A percentile compares a stretch with the other conserved stretches of the same genome.
Conservation (phyloP, 2,329 filamentous ascomycete species). For the Ploettnerulaceae sp. region DNA sequence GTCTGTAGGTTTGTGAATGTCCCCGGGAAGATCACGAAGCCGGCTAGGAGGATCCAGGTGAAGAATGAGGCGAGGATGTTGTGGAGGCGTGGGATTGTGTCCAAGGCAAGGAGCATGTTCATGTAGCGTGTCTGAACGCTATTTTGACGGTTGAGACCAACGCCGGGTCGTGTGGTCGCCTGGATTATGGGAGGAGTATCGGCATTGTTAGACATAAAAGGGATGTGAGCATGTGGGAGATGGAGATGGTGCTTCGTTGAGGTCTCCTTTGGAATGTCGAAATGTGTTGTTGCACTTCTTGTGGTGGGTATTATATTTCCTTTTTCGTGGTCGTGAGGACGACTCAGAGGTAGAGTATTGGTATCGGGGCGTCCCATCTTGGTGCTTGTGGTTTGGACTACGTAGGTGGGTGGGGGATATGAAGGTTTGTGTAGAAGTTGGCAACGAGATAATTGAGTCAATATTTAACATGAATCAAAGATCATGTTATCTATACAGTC, state of each 20-base stretch:
- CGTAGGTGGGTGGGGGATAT: too few species aligned
- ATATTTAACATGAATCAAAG: too few species aligned
- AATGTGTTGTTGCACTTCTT: slow-evolving; percentile 4
- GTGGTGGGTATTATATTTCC: slow-evolving; percentile 10
- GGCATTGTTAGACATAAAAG: slow-evolving; percentile 5
- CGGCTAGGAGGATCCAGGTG: slow-evolving; percentile 31
- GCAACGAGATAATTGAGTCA: too few species aligned
- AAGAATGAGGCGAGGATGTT: slow-evolving; percentile 31
- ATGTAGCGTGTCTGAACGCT: slow-evolving; percentile 30
- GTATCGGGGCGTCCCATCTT: slow-evolving; percentile 20
- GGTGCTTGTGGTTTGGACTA: not conserved
- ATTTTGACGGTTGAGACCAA: slow-evolving; percentile 16
- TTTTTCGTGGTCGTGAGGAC: slow-evolving; percentile 11
- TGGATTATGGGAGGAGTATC: slow-evolving; percentile 1
- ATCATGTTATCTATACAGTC: too few species aligned
- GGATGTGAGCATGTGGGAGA: slow-evolving; percentile 9
- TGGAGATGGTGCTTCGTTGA: slow-evolving; percentile 9
- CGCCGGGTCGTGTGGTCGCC: not conserved
- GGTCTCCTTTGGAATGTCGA: not conserved
- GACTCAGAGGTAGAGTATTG: slow-evolving; percentile 16
- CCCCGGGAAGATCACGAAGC: slow-evolving; percentile 31
- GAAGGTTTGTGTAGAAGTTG: too few species aligned
- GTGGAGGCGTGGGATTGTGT: slow-evolving; percentile 29
- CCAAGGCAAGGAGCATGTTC: slow-evolving; percentile 29
- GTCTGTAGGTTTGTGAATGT: slow-evolving; percentile 27